A percentile compares a stretch with the other conserved stretches of the same genome.
Evolutionary conservation across 768 basidiomycete species (phyloP).

Genomic region (Mycena venus): DNA sequence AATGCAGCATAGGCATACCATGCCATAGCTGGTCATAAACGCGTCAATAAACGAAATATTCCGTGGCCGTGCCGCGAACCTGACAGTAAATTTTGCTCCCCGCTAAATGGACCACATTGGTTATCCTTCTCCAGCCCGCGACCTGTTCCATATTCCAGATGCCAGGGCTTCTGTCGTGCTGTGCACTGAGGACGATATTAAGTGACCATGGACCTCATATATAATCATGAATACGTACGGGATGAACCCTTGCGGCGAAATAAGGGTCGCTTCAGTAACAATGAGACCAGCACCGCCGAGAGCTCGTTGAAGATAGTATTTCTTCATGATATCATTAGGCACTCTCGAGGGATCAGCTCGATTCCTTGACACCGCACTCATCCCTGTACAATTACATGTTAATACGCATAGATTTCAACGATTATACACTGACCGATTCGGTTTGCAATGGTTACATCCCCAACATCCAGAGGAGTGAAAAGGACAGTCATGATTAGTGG

Average conservation of each 20-base stretch:
- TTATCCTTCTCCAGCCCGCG: conserved; percentile 60
- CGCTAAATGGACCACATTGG: conserved; percentile 60
- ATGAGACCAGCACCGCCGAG: conserved; percentile 55
- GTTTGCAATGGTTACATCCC: conserved; percentile 52
- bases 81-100: conserved; percentile 62
- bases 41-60: neutral
- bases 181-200: conserved; percentile 46
- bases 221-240: neutral
- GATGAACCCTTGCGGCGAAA: conserved; percentile 57
- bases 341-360: conserved; percentile 51
- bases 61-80: conserved; percentile 34
- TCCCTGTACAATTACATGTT: conserved; percentile 23
- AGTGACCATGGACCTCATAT: no score
- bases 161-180: conserved; percentile 61
- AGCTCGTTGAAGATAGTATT: conserved; percentile 59
- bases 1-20: conserved; percentile 38
- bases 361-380: conserved; percentile 58
- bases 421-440: conserved; percentile 39
- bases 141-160: conserved; percentile 62
- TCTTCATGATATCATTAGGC: conserved; percentile 53
- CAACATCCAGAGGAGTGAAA: conserved; percentile 51
- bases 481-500: conserved; percentile 35
- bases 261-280: conserved; percentile 54
- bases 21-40: conserved; percentile 51
- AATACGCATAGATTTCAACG: neutral